These are phyloP conservation scores for Scheffersomyces quercinus DNA, from an alignment of 1,139 yeast genomes.

Conservation along the genomic window DNA sequence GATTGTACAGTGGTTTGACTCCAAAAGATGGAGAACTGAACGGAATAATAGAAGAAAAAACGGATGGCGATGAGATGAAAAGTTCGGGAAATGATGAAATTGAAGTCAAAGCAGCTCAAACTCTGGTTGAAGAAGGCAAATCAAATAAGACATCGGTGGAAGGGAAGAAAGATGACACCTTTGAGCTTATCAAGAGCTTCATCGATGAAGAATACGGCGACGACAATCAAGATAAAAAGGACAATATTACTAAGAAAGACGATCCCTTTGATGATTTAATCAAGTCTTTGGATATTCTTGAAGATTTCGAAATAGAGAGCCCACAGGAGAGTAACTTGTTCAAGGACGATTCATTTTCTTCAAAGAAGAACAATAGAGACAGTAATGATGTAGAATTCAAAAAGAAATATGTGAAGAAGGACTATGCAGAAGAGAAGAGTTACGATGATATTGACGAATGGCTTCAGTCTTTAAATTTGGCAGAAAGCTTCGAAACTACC, in stretches of 20 bases:
- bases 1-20: no score
- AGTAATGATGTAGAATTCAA: neutral
- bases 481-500: neutral
- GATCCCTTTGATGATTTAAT: constrained; percentile 1
- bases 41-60: no score
- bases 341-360: no score
- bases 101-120: no score
- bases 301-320: neutral
- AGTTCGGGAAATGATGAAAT: no score
- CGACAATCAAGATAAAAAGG: no score
- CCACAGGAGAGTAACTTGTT: neutral
- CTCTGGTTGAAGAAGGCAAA: no score
- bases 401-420: no score
- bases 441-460: neutral
- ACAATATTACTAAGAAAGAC: neutral
- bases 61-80: no score
- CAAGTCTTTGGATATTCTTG: constrained; percentile 2
- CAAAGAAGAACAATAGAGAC: neutral
- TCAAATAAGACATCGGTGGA: no score
- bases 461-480: neutral
- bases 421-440: neutral
- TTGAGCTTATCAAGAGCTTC: neutral
- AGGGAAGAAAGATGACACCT: neutral
- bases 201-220: neutral
- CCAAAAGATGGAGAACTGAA: no score